These are phyloP conservation scores for Penicillium sp. DNA, from an alignment of 2,329 filamentous ascomycete species.

Conservation along the genomic window DNA sequence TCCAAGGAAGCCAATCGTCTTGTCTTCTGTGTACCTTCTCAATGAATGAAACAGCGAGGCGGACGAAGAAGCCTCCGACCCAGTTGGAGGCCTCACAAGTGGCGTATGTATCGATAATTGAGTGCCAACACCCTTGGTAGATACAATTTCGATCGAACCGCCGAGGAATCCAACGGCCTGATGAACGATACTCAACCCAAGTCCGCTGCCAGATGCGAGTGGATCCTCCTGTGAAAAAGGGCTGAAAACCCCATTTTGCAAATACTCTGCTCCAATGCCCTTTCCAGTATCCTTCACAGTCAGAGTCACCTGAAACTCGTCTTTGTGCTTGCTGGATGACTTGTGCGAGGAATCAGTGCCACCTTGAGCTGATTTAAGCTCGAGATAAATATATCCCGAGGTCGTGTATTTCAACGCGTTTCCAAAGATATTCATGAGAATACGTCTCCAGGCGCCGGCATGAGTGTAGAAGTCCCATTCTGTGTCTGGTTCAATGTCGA, in stretches of 20 bases:
- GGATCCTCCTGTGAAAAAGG: slow-evolving; percentile 22
- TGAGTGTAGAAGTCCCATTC: slow-evolving; percentile 49
- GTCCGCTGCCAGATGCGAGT: slow-evolving; percentile 19
- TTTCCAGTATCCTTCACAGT: slow-evolving; percentile 31
- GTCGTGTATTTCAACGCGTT: slow-evolving; percentile 52
- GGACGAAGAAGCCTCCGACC: background rate
- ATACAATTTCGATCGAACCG: slow-evolving; percentile 12
- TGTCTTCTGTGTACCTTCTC: slow-evolving; percentile 10
- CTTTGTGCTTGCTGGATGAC: slow-evolving; percentile 6
- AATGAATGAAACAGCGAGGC: background rate
- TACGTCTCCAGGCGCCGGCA: slow-evolving; percentile 47
- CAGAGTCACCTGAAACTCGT: slow-evolving; percentile 15
- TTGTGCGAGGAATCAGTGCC: slow-evolving; percentile 16
- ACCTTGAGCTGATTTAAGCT: slow-evolving; percentile 30
- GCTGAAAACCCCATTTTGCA: slow-evolving; percentile 18
- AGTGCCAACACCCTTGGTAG: slow-evolving; percentile 7
- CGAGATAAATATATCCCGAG: slow-evolving; percentile 42
- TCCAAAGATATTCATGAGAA: slow-evolving; percentile 51
- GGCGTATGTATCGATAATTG: slow-evolving; percentile 8
- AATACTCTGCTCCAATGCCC: slow-evolving; percentile 27
- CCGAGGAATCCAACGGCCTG: slow-evolving; percentile 7
- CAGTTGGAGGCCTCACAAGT: background rate
- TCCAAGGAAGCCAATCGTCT: slow-evolving; percentile 22
- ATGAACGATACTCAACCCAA: slow-evolving; percentile 19
- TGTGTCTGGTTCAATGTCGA: slow-evolving; percentile 43